Base-by-base conservation (phyloP, 1,139 yeast species). In the Debaryomyces sp. region DNA sequence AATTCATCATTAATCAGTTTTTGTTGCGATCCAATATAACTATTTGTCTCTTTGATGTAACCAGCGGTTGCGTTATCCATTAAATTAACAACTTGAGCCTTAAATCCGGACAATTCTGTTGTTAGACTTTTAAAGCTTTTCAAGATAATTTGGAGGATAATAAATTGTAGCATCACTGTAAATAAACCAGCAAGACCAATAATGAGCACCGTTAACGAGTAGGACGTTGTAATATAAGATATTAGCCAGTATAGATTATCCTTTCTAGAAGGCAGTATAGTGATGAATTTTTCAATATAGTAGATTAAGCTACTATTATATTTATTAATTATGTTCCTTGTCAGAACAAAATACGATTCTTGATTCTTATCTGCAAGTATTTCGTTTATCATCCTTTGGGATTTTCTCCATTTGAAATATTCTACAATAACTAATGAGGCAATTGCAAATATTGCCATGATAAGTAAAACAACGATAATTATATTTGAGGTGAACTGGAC, bases 1-100 rank as follows among this genome's bases (percentile, higher is more conserved):
- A 90, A 55, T 38, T 85, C 81, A 5, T 75, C 66, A 63, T 92
- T 92, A 34, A 91, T 65, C 4, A 63, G 62, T 0, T 53, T 45
- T 60, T 89, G 64, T 43, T 69, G 65, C 1, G 44, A 21, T 4
- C 48, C 43, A 6, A 73, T 57, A 35, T 61, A 64, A 1, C n/a
- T 32, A 48, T 71, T 70, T 34, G 70, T 61, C 9, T 58, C 50
- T 5, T 39, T 49, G 6, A 67, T 44, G 50, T 66, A 67, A 15
- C 22, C 38, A 30, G 40, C 47, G 15, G 43, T 29, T 12, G 46
- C 36, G 18, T 43, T 40, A 8, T 38, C 41, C 13, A 34, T 38
- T 5, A 38, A 13, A 4, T 34, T 26, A 7, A 17, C 21, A 12
- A 41, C 6, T 22, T 43, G 41, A 17, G 42, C 18, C 12, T 41